These are phyloP conservation scores for Dactylonectria estremocensis DNA, from an alignment of 2,329 filamentous ascomycete genomes.

Conservation along the genomic window DNA sequence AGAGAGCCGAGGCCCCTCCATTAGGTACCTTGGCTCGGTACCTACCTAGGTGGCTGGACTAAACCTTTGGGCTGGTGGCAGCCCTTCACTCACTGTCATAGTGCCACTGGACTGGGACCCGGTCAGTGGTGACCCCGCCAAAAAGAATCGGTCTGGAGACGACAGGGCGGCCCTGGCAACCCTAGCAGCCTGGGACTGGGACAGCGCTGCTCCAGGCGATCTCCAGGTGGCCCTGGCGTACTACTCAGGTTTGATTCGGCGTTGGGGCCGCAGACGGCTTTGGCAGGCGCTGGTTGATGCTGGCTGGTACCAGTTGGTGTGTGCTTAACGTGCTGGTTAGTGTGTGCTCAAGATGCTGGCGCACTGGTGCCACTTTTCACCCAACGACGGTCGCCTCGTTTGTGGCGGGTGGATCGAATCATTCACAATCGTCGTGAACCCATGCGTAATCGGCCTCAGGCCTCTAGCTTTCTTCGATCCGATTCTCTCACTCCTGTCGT, in stretches of 20 bases:
- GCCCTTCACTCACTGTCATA: conserved; percentile 3
- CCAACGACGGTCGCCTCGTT: conserved; percentile 36
- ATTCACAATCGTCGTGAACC: conserved; percentile 44
- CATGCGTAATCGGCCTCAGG: conserved; percentile 38
- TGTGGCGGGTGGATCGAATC: conserved; percentile 45
- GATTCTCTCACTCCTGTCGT: conserved; percentile 22
- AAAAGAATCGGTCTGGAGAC: conserved; percentile 19
- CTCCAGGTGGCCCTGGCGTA: conserved; percentile 25
- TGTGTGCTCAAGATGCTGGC: conserved; percentile 2
- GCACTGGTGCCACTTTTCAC: conserved; percentile 38
- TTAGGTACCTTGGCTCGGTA: conserved; percentile 13
- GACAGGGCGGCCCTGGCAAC: conserved; percentile 5
- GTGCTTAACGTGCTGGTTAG: conserved; percentile 2
- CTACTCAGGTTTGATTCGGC: conserved; percentile 36
- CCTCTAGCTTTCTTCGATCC: conserved; percentile 32
- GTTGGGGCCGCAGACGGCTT: not conserved
- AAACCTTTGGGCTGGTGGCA: not conserved
- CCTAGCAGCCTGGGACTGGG: not conserved
- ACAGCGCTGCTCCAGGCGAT: not conserved
- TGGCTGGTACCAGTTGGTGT: conserved; percentile 4
- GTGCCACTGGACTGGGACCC: not conserved
- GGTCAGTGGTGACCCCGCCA: conserved; percentile 30
- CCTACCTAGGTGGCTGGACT: too few relatives aligned
- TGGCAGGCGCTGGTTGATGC: conserved; percentile 1
- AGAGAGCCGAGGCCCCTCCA: conserved; percentile 25